Conservation (phyloP, 2,329 filamentous ascomycete species). For the Pestalotiopsis sp. region DNA sequence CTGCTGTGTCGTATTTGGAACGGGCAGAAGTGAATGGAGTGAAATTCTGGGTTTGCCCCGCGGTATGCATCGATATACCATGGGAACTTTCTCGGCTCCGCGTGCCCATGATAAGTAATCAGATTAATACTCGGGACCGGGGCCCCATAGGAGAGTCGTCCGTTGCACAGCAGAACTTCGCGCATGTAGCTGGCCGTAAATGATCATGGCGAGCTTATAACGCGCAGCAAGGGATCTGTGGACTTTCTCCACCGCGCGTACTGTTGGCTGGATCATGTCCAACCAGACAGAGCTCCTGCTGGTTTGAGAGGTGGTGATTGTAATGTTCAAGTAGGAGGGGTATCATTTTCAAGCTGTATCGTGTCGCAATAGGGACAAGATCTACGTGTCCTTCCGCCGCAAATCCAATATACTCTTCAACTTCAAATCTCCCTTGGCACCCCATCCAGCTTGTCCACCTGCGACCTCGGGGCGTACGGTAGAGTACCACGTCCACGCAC, state of each 20-base stretch:
- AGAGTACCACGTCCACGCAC: conserved; percentile 83
- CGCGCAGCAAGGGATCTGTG: too few species aligned
- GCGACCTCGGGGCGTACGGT: conserved; percentile 77
- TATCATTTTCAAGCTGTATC: neutral
- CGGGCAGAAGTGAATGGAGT: too few species aligned
- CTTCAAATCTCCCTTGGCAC: conserved; percentile 73
- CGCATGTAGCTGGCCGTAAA: too few species aligned
- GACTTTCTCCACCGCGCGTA: too few species aligned
- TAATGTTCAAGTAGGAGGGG: neutral
- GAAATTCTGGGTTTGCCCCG: too few species aligned
- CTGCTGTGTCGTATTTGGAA: neutral
- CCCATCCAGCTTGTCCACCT: conserved; percentile 77
- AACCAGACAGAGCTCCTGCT: too few species aligned
- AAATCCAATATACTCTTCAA: conserved; percentile 68
- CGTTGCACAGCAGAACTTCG: too few species aligned
- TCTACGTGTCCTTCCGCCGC: conserved; percentile 39
- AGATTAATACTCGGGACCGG: neutral
- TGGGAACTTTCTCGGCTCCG: neutral
- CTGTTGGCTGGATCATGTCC: too few species aligned
- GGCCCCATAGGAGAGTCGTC: too few species aligned
- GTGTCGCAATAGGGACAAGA: neutral
- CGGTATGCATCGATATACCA: too few species aligned
- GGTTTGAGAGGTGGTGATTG: too few species aligned
- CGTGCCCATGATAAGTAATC: neutral
- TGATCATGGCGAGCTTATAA: too few species aligned